phyloP scores from a whole-genome alignment of 352 stramenopile genomes.

The Phytophthora citrophthora region DNA sequence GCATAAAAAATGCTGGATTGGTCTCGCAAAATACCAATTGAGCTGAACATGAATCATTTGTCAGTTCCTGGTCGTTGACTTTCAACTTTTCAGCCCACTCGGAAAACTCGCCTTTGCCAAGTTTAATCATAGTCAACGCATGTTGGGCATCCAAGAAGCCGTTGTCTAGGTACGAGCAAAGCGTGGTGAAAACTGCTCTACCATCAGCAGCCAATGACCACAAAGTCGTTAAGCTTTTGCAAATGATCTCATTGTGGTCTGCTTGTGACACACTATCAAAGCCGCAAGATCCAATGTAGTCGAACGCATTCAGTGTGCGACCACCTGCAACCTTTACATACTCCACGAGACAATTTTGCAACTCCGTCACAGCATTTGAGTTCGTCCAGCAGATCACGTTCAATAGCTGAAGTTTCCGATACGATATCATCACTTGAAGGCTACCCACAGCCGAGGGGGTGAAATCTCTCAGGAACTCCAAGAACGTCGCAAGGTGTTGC shows the following conservation, averaged over 20 bases:
- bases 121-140: constrained; percentile 38
- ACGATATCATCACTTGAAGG: constrained; percentile 22
- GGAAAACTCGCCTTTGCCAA: constrained; percentile 28
- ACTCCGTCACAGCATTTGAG: constrained; percentile 3
- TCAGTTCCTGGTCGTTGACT: constrained; percentile 20
- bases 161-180: constrained; percentile 20
- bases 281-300: constrained; percentile 4
- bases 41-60: constrained; percentile 28
- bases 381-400: constrained; percentile 19
- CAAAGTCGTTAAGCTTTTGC: constrained; percentile 23
- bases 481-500: constrained; percentile 28
- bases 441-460: constrained; percentile 16
- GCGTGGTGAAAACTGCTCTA: constrained; percentile 13
- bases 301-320: constrained; percentile 2
- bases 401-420: constrained; percentile 32
- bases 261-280: constrained; percentile 17
- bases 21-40: constrained; percentile 57
- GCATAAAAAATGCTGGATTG: constrained; percentile 49
- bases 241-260: constrained; percentile 23
- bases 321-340: constrained; percentile 31
- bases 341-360: constrained; percentile 30
- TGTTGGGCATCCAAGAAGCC: constrained; percentile 31
- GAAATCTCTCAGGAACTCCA: constrained; percentile 38
- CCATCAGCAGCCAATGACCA: constrained; percentile 27
- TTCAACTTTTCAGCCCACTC: constrained; percentile 45